Conservation (phyloP, 495 filamentous ascomycete genomes). For the Talaromyces ruber region DNA sequence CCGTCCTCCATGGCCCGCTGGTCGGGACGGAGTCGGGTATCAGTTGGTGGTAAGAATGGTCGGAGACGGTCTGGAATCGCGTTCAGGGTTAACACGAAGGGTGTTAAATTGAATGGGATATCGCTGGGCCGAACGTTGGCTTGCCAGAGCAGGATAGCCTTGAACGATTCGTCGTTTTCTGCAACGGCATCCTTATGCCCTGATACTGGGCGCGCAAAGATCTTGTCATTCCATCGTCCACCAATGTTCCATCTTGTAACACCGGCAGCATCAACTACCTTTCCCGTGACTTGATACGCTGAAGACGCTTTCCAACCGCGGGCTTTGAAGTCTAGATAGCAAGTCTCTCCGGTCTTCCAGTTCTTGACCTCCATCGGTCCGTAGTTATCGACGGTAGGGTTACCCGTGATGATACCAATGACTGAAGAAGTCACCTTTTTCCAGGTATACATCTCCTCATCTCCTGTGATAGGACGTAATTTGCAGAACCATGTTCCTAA, state of each 20-base stretch:
- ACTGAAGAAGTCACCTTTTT: slow-evolving; percentile 99
- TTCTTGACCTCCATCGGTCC: slow-evolving; percentile 97
- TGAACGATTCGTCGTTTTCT: slow-evolving; percentile 39
- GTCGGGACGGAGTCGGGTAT: slow-evolving; percentile 83
- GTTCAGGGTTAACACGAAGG: slow-evolving; percentile 92
- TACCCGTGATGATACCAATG: slow-evolving; percentile 94
- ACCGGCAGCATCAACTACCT: slow-evolving; percentile 66
- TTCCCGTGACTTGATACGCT: slow-evolving; percentile 79
- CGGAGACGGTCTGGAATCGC: slow-evolving; percentile 68
- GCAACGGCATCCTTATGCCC: slow-evolving; percentile 75
- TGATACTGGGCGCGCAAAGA: slow-evolving; percentile 87
- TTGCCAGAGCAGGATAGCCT: slow-evolving; percentile 91
- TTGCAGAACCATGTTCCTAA: slow-evolving; percentile 95
- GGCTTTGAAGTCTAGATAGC: slow-evolving; percentile 88
- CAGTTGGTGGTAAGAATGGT: slow-evolving; percentile 76
- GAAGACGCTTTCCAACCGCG: slow-evolving; percentile 91
- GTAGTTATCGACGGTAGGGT: slow-evolving; percentile 96
- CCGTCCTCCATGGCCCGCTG: slow-evolving; percentile 99
- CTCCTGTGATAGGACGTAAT: slow-evolving; percentile 67
- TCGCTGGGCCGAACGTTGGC: slow-evolving; percentile 69
- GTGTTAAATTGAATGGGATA: slow-evolving; percentile 94
- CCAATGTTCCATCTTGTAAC: slow-evolving; percentile 79
- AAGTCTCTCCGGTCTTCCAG: slow-evolving; percentile 86
- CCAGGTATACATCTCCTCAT: slow-evolving; percentile 93
- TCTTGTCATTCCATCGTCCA: slow-evolving; percentile 94